These are phyloP conservation scores for Candida yuanshanica DNA, from an alignment of 805 yeast genomes.

Conservation along the genomic window DNA sequence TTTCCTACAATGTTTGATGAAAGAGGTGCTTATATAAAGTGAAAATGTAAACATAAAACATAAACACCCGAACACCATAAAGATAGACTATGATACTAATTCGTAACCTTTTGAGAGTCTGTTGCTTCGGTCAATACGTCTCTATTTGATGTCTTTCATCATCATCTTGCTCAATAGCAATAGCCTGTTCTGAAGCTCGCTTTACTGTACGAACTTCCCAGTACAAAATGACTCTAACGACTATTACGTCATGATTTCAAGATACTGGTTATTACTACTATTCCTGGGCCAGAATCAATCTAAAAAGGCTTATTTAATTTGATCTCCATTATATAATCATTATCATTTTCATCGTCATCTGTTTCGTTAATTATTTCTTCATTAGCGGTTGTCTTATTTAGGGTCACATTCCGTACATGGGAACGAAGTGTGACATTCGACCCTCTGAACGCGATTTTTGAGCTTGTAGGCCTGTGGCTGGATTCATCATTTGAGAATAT, in stretches of 20 bases:
- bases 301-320: too few species aligned
- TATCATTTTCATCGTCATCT: background rate
- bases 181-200: too few species aligned
- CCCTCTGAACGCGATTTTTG: background rate
- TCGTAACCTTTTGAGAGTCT: too few species aligned
- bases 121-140: too few species aligned
- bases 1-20: background rate
- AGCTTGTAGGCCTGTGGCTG: background rate
- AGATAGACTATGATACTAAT: background rate
- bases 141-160: too few species aligned
- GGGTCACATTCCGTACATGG: background rate
- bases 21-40: background rate
- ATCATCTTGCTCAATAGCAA: too few species aligned
- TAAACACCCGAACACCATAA: background rate
- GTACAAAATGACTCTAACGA: too few species aligned
- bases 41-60: background rate
- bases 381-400: background rate
- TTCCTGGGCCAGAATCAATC: too few species aligned
- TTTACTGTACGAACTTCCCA: too few species aligned
- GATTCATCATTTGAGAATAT: background rate
- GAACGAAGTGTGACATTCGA: background rate
- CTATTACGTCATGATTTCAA: too few species aligned
- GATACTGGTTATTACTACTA: too few species aligned
- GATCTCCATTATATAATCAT: background rate
- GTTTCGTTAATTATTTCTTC: background rate